phyloP scores from a whole-genome alignment of 805 yeast genomes.

The Yarrowia sp. region DNA sequence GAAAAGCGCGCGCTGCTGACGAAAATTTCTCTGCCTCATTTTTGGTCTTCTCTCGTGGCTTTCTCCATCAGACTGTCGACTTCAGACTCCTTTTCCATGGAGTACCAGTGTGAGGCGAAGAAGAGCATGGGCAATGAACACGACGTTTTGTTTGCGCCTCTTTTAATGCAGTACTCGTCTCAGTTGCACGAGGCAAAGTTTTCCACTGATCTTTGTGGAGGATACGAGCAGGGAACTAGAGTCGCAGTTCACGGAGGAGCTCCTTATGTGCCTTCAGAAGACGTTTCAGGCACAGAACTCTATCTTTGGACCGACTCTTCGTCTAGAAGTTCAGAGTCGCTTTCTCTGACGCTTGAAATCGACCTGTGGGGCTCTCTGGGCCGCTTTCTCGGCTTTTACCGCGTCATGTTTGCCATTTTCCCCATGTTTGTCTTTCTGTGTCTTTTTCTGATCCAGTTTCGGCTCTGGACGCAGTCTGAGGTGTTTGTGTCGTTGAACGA shows the following conservation, averaged over 20 bases:
- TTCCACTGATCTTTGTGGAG: neutral
- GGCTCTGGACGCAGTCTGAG: slow-evolving; percentile 39
- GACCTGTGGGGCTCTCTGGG: slow-evolving; percentile 60
- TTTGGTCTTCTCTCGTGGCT: slow-evolving; percentile 22
- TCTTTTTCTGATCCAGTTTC: slow-evolving; percentile 55
- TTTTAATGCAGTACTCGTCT: slow-evolving; percentile 15
- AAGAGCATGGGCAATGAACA: slow-evolving; percentile 22
- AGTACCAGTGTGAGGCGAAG: slow-evolving; percentile 23
- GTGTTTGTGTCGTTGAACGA: slow-evolving; percentile 48
- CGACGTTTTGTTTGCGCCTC: slow-evolving; percentile 23
- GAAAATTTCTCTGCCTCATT: slow-evolving; percentile 2
- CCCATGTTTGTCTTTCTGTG: slow-evolving; percentile 59
- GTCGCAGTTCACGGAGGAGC: slow-evolving; percentile 63
- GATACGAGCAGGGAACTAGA: slow-evolving; percentile 12
- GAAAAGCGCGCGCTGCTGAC: neutral
- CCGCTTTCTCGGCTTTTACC: slow-evolving; percentile 65
- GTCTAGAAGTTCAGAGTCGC: slow-evolving; percentile 2
- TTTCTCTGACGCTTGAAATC: slow-evolving; percentile 39
- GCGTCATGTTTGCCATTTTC: slow-evolving; percentile 67
- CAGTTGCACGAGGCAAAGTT: slow-evolving; percentile 21
- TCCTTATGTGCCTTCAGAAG: slow-evolving; percentile 58
- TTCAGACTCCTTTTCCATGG: slow-evolving; percentile 25
- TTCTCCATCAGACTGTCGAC: slow-evolving; percentile 8
- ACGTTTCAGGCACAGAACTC: slow-evolving; percentile 31
- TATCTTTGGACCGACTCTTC: slow-evolving; percentile 34